These are phyloP conservation scores for Staphylotrichum longicolle DNA, from an alignment of 495 filamentous ascomycete species.

Conservation along the genomic window DNA sequence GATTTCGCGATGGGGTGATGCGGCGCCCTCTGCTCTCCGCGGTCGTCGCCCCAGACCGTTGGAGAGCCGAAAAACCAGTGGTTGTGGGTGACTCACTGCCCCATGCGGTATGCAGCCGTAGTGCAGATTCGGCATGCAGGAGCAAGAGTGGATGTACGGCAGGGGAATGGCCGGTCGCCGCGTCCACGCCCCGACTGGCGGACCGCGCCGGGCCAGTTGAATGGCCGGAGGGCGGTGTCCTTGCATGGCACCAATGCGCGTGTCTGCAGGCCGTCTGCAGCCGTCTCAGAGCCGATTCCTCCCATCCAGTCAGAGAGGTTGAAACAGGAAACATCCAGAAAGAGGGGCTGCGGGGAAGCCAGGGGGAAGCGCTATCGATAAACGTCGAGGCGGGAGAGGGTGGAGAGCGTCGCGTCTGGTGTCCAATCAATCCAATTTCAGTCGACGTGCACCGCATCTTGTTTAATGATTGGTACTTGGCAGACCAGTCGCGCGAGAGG, in stretches of 20 bases:
- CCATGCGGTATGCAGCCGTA: slow-evolving; percentile 21
- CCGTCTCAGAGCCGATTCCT: slow-evolving; percentile 27
- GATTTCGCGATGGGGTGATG: slow-evolving; percentile 14
- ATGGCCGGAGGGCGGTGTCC: slow-evolving; percentile 23
- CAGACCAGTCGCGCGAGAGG: slow-evolving; percentile 24
- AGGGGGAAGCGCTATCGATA: slow-evolving; percentile 39
- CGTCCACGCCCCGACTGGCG: slow-evolving; percentile 27
- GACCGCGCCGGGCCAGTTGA: slow-evolving; percentile 35
- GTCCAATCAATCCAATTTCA: slow-evolving; percentile 16
- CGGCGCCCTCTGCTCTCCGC: background rate
- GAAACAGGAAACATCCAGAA: slow-evolving; percentile 26
- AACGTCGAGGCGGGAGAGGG: slow-evolving; percentile 13
- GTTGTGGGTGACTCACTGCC: slow-evolving; percentile 32
- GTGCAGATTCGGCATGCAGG: slow-evolving; percentile 25
- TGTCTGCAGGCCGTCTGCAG: slow-evolving; percentile 20
- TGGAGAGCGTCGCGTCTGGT: background rate
- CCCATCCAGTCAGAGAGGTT: slow-evolving; percentile 25
- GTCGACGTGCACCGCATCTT: background rate
- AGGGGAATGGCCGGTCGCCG: slow-evolving; percentile 10
- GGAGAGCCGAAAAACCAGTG: slow-evolving; percentile 29
- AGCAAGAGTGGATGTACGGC: slow-evolving; percentile 12
- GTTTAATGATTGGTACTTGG: slow-evolving; percentile 19
- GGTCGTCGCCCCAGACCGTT: slow-evolving; percentile 25
- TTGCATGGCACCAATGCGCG: slow-evolving; percentile 28
- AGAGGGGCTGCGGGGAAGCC: slow-evolving; percentile 19